Conservation (phyloP, 208 protist genomes). For the Crithidia brevicula region DNA sequence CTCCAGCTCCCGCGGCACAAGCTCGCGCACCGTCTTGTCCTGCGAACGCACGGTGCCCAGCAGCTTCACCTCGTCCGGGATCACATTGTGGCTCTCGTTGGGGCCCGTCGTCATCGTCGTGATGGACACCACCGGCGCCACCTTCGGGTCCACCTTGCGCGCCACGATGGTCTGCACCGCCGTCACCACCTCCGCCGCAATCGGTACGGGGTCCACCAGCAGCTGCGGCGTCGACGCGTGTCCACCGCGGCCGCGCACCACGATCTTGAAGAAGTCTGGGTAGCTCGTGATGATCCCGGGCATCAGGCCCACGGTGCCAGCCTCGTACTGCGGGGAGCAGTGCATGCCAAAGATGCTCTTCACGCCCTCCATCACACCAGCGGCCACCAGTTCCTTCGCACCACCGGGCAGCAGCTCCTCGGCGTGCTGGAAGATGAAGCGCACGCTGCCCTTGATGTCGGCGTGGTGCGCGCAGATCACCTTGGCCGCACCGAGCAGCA, state of each 20-base stretch:
- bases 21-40: constrained; percentile 42
- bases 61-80: constrained; percentile 60
- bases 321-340: constrained; percentile 34
- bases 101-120: constrained; percentile 54
- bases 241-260: constrained; percentile 57
- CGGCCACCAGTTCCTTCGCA: constrained; percentile 51
- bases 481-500: constrained; percentile 72
- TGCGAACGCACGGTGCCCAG: constrained; percentile 55
- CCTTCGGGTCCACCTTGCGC: constrained; percentile 43
- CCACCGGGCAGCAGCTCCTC: constrained; percentile 71
- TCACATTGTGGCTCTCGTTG: constrained; percentile 70
- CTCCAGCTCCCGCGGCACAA: constrained; percentile 47
- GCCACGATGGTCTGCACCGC: constrained; percentile 65
- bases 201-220: constrained; percentile 61
- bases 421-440: constrained; percentile 80
- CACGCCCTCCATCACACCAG: constrained; percentile 59
- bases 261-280: constrained; percentile 53
- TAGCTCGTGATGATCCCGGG: constrained; percentile 41
- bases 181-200: constrained; percentile 61
- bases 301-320: constrained; percentile 34
- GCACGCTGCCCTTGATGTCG: constrained; percentile 61
- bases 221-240: constrained; percentile 67
- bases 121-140: constrained; percentile 57
- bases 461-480: constrained; percentile 56
- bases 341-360: constrained; percentile 65